Evolutionary conservation across 495 filamentous ascomycete species (phyloP).

Genomic region (Penicillium atrosanguineum): DNA sequence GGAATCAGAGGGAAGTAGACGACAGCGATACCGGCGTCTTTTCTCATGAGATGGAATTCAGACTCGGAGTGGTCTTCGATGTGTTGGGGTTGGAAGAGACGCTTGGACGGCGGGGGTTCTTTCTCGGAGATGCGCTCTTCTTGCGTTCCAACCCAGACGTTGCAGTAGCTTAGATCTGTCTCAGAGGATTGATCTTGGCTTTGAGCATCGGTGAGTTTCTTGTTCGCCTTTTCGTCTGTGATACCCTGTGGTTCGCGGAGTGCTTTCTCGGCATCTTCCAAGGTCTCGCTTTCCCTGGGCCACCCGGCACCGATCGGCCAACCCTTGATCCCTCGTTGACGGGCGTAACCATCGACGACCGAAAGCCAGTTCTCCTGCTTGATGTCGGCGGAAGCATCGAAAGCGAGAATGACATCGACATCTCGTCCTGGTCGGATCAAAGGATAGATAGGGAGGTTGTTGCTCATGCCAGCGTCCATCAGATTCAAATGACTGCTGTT

Average conservation of each 20-base stretch:
- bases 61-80: conserved; percentile 43
- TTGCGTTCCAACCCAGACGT: conserved; percentile 87
- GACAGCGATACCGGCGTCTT: conserved; percentile 81
- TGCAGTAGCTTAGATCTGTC: conserved; percentile 78
- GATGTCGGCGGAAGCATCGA: conserved; percentile 82
- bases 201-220: conserved; percentile 63
- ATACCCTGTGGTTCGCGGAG: conserved; percentile 67
- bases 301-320: conserved; percentile 93
- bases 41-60: conserved; percentile 70
- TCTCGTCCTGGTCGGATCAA: conserved; percentile 82
- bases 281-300: conserved; percentile 59
- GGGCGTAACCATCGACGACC: conserved; percentile 86
- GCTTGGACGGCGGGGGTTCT: conserved; percentile 66
- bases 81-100: conserved; percentile 39
- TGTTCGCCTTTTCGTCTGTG: conserved; percentile 55
- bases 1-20: conserved; percentile 88
- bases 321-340: conserved; percentile 81
- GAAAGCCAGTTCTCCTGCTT: conserved; percentile 91
- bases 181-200: conserved; percentile 4
- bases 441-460: conserved; percentile 94
- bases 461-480: conserved; percentile 98
- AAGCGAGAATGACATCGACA: conserved; percentile 87
- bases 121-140: conserved; percentile 60
- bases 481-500: conserved; percentile 70
- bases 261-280: conserved; percentile 55